These are phyloP conservation scores for Calamus simplicifolius DNA, from an alignment of 176 grass and related monocot genomes.

Conservation along the genomic window DNA sequence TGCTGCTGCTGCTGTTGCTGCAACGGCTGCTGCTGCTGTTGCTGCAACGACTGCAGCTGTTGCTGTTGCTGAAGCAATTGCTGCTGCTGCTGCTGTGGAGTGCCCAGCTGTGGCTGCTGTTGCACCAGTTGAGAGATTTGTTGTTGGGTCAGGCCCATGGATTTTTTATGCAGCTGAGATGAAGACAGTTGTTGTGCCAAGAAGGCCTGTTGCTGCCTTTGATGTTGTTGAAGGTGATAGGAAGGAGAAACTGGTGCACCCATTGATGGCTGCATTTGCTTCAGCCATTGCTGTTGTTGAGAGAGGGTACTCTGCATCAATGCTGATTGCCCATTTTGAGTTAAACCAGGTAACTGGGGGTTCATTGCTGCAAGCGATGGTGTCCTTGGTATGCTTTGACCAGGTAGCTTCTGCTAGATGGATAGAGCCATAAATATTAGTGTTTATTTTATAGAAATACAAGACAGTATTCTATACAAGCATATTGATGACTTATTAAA, in stretches of 20 bases:
- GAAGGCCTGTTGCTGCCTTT: constrained; percentile 41
- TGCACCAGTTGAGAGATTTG: constrained; percentile 51
- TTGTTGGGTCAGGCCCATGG: constrained; percentile 42
- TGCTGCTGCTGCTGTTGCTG: constrained; percentile 54
- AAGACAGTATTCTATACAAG: no score
- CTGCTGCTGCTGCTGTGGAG: constrained; percentile 21
- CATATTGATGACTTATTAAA: no score
- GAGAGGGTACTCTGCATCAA: constrained; percentile 49
- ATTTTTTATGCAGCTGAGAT: constrained; percentile 49
- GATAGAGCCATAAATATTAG: no score
- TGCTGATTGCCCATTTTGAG: constrained; percentile 53
- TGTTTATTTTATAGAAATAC: no score
- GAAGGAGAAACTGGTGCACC: constrained; percentile 34
- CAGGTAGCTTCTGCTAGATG: constrained; percentile 52
- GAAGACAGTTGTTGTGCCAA: constrained; percentile 24
- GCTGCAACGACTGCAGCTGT: constrained; percentile 39
- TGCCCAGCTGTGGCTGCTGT: constrained; percentile 56
- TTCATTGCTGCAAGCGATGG: constrained; percentile 60
- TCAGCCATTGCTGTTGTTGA: constrained; percentile 65
- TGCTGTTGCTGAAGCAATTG: constrained; percentile 7
- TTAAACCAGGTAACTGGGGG: constrained; percentile 55
- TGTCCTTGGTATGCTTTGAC: constrained; percentile 65
- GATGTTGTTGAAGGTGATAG: constrained; percentile 67
- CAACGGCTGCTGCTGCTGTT: constrained; percentile 34
- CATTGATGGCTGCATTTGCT: constrained; percentile 66